These are phyloP conservation scores for Candida caryicola DNA, from an alignment of 805 yeast species.

Conservation along the genomic window DNA sequence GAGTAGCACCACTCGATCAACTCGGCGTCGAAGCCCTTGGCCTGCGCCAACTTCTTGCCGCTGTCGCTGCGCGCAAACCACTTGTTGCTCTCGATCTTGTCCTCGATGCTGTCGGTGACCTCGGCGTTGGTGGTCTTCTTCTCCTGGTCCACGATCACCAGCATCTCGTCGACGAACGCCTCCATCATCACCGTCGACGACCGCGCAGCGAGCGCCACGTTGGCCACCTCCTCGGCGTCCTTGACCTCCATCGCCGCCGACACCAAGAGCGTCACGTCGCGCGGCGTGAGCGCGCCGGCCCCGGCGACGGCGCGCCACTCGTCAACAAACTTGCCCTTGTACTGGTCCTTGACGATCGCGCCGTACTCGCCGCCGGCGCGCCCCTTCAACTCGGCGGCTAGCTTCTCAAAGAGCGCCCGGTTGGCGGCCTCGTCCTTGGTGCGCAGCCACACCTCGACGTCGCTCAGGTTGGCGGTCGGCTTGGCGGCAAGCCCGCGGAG, in stretches of 20 bases:
- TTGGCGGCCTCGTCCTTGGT: constrained; percentile 81
- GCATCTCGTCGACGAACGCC: constrained; percentile 83
- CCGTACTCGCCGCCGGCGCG: constrained; percentile 52
- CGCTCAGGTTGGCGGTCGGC: constrained; percentile 39
- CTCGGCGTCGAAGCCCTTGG: constrained; percentile 64
- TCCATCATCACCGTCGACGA: constrained; percentile 78
- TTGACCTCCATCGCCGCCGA: constrained; percentile 60
- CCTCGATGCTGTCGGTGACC: constrained; percentile 73
- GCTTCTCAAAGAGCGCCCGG: constrained; percentile 58
- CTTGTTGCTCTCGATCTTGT: constrained; percentile 70
- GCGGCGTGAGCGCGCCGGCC: constrained; percentile 32
- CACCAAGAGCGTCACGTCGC: constrained; percentile 54
- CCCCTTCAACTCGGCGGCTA: constrained; percentile 45
- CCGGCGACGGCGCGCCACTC: constrained; percentile 60
- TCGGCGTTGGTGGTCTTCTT: constrained; percentile 67
- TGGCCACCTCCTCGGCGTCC: constrained; percentile 72
- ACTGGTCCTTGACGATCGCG: constrained; percentile 68
- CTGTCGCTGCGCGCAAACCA: constrained; percentile 54
- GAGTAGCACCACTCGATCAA: constrained; percentile 90
- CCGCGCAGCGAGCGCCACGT: constrained; percentile 67
- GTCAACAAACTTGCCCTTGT: constrained; percentile 77
- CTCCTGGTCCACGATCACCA: constrained; percentile 83
- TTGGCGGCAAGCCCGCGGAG: constrained; percentile 53
- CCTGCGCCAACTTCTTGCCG: constrained; percentile 52
- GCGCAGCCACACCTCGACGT: constrained; percentile 62